phyloP scores from a whole-genome alignment of 1,284 basidiomycete genomes.

The Acaromyces ingoldii region DNA sequence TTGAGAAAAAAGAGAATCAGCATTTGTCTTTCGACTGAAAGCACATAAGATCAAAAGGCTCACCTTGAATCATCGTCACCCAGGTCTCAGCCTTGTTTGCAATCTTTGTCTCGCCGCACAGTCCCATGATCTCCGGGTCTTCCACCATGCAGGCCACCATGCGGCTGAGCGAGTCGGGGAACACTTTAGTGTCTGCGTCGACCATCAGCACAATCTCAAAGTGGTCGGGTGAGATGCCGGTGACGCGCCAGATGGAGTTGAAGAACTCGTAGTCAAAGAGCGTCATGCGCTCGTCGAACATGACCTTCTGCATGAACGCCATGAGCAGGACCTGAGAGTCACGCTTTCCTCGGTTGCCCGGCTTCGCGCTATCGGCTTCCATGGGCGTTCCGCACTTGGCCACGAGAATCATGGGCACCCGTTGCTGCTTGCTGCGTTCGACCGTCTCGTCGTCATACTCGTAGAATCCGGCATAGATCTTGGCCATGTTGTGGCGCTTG shows the following conservation, averaged over 20 bases:
- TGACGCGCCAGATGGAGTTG: slow-evolving; percentile 55
- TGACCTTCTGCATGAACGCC: slow-evolving; percentile 55
- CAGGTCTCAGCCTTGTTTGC: slow-evolving; percentile 56
- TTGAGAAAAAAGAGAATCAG: slow-evolving; percentile 5
- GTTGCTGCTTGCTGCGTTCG: slow-evolving; percentile 90
- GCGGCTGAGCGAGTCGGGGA: slow-evolving; percentile 54
- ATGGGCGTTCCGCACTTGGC: slow-evolving; percentile 70
- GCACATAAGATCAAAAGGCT: slow-evolving; percentile 1
- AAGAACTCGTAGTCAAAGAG: slow-evolving; percentile 56
- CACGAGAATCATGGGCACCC: slow-evolving; percentile 88
- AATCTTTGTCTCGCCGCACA: slow-evolving; percentile 57
- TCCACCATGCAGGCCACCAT: slow-evolving; percentile 56
- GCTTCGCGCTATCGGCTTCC: slow-evolving; percentile 81
- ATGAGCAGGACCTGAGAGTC: slow-evolving; percentile 78
- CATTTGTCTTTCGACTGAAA: not conserved
- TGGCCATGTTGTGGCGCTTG: slow-evolving; percentile 99
- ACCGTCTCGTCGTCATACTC: slow-evolving; percentile 87
- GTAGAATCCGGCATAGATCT: slow-evolving; percentile 97
- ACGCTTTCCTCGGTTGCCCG: slow-evolving; percentile 96
- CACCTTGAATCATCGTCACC: slow-evolving; percentile 56
- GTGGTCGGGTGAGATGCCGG: slow-evolving; percentile 54
- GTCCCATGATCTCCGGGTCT: slow-evolving; percentile 56
- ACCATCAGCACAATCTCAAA: slow-evolving; percentile 55
- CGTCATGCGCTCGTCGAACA: slow-evolving; percentile 56
- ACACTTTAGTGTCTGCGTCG: slow-evolving; percentile 55